Base-by-base conservation (phyloP, 2,329 filamentous ascomycete genomes). In the Arthrobotrys entomopaga region DNA sequence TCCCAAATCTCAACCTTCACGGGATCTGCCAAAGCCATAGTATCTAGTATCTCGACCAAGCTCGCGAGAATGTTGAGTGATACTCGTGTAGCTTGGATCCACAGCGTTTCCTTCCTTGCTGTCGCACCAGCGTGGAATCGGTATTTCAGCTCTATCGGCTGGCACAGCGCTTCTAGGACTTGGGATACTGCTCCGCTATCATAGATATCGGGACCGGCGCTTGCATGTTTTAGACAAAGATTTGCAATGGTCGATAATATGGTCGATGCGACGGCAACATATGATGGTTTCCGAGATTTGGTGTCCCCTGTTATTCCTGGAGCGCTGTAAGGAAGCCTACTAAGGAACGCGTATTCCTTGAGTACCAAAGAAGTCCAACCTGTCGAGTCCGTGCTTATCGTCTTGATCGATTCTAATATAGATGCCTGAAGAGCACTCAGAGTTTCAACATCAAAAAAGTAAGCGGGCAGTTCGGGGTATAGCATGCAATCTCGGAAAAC, bases 251-350 rank as follows among this genome's bases (percentile, higher is more conserved):
- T 86, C 1, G 85, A 83, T 86, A 97, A 95, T 70, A 90, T 88
- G 19, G 87, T 87, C 81, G 95, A 96, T 0, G 93, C 92, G 79
- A 98, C 87, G 38, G 95, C 94, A 65, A 99, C 88, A 79, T 93
- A 98, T 0, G 92, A 96, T 5, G 92, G 90, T 66, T 88, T 88
- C 58, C 83, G 81, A 58, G 78, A n/a, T 54, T 75, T 75, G 11
- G 19, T 54, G 11, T 75, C 59, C 78, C 72, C 76, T 79, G 74
- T 15, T 34, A 34, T 34, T 34, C 29, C 29, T 24, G 57, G 29
- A 81, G 65, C 79, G 0, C 83, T 81, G 77, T 91, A 93, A 0
- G 92, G 90, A 38, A 96, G 83, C 1, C 87, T 86, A 7, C 88
- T 86, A 71, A 96, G 88, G 57, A 91, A 87, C 0, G 92, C 87